phyloP scores from a whole-genome alignment of 352 stramenopile genomes.

The Peronospora belbahrii region DNA sequence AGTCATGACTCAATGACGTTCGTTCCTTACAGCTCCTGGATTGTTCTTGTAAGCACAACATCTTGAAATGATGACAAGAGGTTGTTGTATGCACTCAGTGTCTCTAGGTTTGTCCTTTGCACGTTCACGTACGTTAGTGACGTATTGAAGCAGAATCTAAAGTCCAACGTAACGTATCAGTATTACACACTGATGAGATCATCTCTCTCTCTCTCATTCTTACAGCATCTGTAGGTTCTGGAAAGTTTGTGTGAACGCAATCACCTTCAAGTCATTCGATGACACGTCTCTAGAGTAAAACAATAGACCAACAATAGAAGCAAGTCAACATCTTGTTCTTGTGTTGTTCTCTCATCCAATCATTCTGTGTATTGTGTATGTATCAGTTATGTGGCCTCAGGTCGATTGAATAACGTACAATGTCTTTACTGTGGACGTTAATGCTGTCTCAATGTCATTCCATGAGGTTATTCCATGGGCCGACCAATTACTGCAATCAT shows the following conservation, averaged over 20 bases:
- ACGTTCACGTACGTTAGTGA: conserved; percentile 20
- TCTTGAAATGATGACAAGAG: conserved; percentile 19
- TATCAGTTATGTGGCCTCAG: too few species aligned
- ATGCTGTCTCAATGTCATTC: conserved; percentile 16
- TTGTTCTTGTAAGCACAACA: conserved; percentile 18
- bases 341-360: neutral
- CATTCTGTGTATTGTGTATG: too few species aligned
- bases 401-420: conserved; percentile 23
- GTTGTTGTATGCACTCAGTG: conserved; percentile 18
- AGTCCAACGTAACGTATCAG: neutral
- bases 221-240: too few species aligned
- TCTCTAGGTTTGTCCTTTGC: conserved; percentile 23
- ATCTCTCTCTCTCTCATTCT: too few species aligned
- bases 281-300: conserved; percentile 19
- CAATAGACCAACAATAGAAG: too few species aligned
- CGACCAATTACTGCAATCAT: conserved; percentile 11
- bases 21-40: conserved; percentile 21
- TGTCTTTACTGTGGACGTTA: conserved; percentile 9
- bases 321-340: neutral
- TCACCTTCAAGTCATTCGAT: conserved; percentile 7
- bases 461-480: conserved; percentile 9
- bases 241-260: conserved; percentile 19
- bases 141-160: conserved; percentile 22
- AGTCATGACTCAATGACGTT: neutral
- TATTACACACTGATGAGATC: too few species aligned